A percentile compares a stretch with the other conserved stretches of the same genome.
Evolutionary conservation across 2,329 filamentous ascomycete genomes (phyloP).

Genomic region (Colletotrichum spaethianum): DNA sequence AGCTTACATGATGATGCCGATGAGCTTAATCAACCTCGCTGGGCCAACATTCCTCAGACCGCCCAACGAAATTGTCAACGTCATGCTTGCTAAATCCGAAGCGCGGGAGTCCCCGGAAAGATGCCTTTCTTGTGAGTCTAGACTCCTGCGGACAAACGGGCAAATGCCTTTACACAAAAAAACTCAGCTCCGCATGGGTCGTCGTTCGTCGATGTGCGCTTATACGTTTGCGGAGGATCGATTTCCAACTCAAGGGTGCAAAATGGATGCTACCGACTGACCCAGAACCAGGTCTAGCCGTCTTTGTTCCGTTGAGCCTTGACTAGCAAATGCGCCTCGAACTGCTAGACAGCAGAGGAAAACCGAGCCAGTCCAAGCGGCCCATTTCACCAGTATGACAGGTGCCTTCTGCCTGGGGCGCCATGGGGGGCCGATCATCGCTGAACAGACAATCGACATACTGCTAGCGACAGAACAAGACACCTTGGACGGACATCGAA

Average conservation of each 20-base stretch:
- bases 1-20: slow-evolving; percentile 17
- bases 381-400: not conserved
- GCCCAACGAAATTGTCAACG: slow-evolving; percentile 7
- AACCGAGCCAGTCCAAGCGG: slow-evolving; percentile 15
- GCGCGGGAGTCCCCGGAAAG: not conserved
- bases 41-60: slow-evolving; percentile 1
- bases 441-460: not conserved
- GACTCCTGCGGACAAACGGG: not conserved
- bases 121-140: not conserved
- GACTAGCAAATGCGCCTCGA: slow-evolving; percentile 9
- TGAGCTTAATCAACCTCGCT: slow-evolving; percentile 35
- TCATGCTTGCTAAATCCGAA: not conserved
- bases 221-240: slow-evolving; percentile 33
- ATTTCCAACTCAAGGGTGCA: not conserved
- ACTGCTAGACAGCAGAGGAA: not conserved
- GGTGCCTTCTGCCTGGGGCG: slow-evolving; percentile 11
- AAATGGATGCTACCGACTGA: slow-evolving; percentile 27
- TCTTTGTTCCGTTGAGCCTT: slow-evolving; percentile 11
- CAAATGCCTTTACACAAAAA: too few relatives aligned
- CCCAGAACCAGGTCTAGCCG: not conserved
- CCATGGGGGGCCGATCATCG: slow-evolving; percentile 5
- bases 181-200: not conserved
- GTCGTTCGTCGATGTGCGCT: not conserved
- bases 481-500: not conserved
- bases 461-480: slow-evolving; percentile 8